Evolutionary conservation across 192 early-diverging fungal genomes (phyloP).

Genomic region (Polychytrium aggregatum): DNA sequence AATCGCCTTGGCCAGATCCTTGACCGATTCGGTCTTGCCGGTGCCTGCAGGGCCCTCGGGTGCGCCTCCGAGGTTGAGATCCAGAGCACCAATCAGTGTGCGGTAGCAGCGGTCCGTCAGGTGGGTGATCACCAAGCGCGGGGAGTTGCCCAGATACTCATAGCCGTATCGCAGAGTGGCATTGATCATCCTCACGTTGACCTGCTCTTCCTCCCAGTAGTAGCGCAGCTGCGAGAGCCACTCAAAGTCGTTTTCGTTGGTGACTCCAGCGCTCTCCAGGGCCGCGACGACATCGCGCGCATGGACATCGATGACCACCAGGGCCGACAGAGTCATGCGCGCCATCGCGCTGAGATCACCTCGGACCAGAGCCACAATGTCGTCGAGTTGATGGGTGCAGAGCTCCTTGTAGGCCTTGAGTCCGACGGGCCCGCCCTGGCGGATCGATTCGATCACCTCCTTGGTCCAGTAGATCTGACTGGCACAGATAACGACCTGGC

Average conservation of each 20-base stretch:
- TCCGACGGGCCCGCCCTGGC: slow-evolving; percentile 26
- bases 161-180: slow-evolving; percentile 49
- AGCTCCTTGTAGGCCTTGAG: slow-evolving; percentile 29
- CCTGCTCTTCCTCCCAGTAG: slow-evolving; percentile 50
- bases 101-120: slow-evolving; percentile 51
- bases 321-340: slow-evolving; percentile 42
- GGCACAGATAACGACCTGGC: slow-evolving; percentile 48
- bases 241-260: slow-evolving; percentile 39
- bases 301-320: slow-evolving; percentile 51
- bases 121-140: slow-evolving; percentile 45
- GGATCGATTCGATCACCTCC: slow-evolving; percentile 41
- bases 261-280: slow-evolving; percentile 29
- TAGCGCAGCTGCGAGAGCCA: slow-evolving; percentile 53
- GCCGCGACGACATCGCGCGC: slow-evolving; percentile 45
- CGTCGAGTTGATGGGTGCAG: slow-evolving; percentile 39
- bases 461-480: slow-evolving; percentile 52
- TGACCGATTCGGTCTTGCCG: slow-evolving; percentile 50
- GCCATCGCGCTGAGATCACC: slow-evolving; percentile 46
- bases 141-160: slow-evolving; percentile 46
- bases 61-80: slow-evolving; percentile 48
- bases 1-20: slow-evolving; percentile 52
- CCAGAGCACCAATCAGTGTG: slow-evolving; percentile 51
- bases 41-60: slow-evolving; percentile 52
- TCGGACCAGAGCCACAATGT: slow-evolving; percentile 42
- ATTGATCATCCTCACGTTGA: slow-evolving; percentile 48